Conservation (phyloP, 331 rosid genomes). For the Quercus lobata region DNA sequence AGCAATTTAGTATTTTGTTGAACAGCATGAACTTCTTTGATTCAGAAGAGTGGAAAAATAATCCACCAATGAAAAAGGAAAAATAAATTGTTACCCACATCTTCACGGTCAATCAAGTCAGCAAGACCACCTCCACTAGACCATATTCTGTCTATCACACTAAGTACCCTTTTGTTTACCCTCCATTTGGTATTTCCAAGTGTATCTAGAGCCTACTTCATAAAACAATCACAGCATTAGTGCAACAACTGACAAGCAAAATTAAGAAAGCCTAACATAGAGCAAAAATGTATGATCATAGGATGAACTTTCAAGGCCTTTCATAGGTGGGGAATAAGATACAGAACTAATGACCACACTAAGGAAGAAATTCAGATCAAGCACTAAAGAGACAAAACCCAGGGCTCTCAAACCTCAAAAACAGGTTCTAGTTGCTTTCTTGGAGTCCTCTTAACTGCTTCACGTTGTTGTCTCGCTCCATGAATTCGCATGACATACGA, state of each 20-base stretch:
- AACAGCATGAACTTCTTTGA: constrained; percentile 12
- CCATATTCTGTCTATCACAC: constrained; percentile 85
- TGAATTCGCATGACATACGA: constrained; percentile 88
- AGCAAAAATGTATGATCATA: background rate
- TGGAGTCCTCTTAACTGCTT: constrained; percentile 66
- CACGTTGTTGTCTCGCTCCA: constrained; percentile 90
- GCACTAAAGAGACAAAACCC: background rate
- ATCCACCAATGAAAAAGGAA: constrained; percentile 12
- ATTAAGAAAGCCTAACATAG: background rate
- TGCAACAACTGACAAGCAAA: constrained; percentile 3
- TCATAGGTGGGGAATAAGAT: background rate
- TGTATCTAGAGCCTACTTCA: constrained; percentile 68
- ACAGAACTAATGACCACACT: background rate
- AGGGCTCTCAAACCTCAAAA: constrained; percentile 55
- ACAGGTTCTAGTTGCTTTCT: constrained; percentile 55
- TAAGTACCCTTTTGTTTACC: constrained; percentile 66
- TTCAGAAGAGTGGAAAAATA: background rate
- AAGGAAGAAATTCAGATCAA: background rate
- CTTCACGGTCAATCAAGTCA: constrained; percentile 67
- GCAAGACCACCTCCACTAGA: constrained; percentile 80
- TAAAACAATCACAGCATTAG: constrained; percentile 23
- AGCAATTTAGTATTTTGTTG: background rate
- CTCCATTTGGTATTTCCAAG: constrained; percentile 90
- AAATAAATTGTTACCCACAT: constrained; percentile 48
- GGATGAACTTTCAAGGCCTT: background rate